These are phyloP conservation scores for Podospora australis DNA, from an alignment of 495 filamentous ascomycete species.

Conservation along the genomic window DNA sequence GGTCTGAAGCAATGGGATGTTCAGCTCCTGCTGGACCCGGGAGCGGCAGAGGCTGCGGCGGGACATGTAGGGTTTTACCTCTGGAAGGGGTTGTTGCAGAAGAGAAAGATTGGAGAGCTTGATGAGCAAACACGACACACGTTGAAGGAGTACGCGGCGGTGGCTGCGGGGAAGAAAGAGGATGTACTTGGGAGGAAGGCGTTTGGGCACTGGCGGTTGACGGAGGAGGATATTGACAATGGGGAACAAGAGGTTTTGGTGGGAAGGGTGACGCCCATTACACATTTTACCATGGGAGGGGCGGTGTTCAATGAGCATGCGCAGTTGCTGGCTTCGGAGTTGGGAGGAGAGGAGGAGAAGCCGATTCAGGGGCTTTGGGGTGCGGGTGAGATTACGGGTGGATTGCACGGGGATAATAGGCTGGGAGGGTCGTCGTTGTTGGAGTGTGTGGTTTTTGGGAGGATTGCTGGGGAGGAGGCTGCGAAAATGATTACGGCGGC, in stretches of 20 bases:
- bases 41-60: slow-evolving; percentile 40
- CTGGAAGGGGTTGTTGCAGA: slow-evolving; percentile 50
- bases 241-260: slow-evolving; percentile 43
- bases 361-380: slow-evolving; percentile 45
- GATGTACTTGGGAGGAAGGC: slow-evolving; percentile 39
- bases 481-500: too few species aligned
- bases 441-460: slow-evolving; percentile 55
- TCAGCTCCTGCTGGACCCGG: slow-evolving; percentile 51
- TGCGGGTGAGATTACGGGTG: slow-evolving; percentile 50
- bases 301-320: slow-evolving; percentile 40
- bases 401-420: slow-evolving; percentile 51
- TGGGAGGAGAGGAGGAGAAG: slow-evolving; percentile 19
- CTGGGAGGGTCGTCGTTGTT: slow-evolving; percentile 47
- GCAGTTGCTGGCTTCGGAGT: slow-evolving; percentile 32
- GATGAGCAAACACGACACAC: slow-evolving; percentile 30
- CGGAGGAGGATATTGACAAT: slow-evolving; percentile 17
- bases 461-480: slow-evolving; percentile 46
- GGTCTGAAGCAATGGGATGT: slow-evolving; percentile 47
- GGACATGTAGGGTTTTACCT: slow-evolving; percentile 54
- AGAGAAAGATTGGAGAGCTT: slow-evolving; percentile 47
- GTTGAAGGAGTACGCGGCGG: slow-evolving; percentile 40
- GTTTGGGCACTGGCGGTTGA: slow-evolving; percentile 51
- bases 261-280: slow-evolving; percentile 52
- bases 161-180: slow-evolving; percentile 25
- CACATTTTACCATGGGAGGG: slow-evolving; percentile 57